These are phyloP conservation scores for Vicia sativa DNA, from an alignment of 306 rosid genomes.

Conservation along the genomic window DNA sequence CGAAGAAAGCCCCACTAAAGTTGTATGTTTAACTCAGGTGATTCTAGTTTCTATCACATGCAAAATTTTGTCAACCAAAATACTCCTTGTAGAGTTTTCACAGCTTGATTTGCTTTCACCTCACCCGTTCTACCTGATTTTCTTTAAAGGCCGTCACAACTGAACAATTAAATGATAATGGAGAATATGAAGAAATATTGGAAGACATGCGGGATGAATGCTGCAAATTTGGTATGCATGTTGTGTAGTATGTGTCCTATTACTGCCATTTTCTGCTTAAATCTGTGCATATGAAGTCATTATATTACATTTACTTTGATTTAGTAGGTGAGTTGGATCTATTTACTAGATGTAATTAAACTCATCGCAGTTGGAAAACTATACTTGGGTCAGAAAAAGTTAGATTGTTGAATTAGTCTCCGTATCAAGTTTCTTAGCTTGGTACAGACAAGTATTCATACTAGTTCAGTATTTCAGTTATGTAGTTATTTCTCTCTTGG, in stretches of 20 bases:
- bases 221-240: slow-evolving; percentile 73
- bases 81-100: slow-evolving; percentile 10
- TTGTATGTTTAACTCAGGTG: slow-evolving; percentile 76
- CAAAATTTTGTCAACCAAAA: slow-evolving; percentile 26
- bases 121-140: slow-evolving; percentile 15
- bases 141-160: slow-evolving; percentile 59
- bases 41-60: slow-evolving; percentile 23
- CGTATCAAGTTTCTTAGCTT: slow-evolving; percentile 3
- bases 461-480: not conserved
- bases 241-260: slow-evolving; percentile 1
- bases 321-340: slow-evolving; percentile 16
- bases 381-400: not conserved
- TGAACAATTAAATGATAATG: slow-evolving; percentile 61
- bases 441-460: not conserved
- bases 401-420: slow-evolving; percentile 1
- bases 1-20: slow-evolving; percentile 59
- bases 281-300: slow-evolving; percentile 11
- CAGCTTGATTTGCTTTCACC: slow-evolving; percentile 3
- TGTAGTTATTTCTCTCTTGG: not conserved
- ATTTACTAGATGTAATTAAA: not conserved
- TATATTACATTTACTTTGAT: slow-evolving; percentile 6
- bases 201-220: slow-evolving; percentile 88
- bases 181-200: slow-evolving; percentile 67
- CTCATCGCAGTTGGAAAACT: not conserved
- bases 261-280: slow-evolving; percentile 1